Evolutionary conservation across 169 alveolate species (phyloP).

Genomic region (Plasmodium chabaudi): DNA sequence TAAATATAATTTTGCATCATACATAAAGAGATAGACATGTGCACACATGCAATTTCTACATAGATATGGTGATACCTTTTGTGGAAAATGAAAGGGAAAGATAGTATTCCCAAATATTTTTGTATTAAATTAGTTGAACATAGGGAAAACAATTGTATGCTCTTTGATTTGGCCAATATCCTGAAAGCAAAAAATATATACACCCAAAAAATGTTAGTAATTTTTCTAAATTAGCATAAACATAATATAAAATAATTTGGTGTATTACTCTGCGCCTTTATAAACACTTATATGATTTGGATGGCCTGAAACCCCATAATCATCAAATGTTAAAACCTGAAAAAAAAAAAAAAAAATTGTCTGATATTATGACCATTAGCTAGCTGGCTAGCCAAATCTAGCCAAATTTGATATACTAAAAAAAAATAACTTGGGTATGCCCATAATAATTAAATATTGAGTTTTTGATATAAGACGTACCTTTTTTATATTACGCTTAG

Average conservation of each 20-base stretch:
- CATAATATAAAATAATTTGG: too few species aligned
- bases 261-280: constrained; percentile 62
- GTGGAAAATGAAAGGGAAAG: constrained; percentile 37
- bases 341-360: not conserved
- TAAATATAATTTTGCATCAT: not conserved
- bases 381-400: too few species aligned
- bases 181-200: constrained; percentile 1
- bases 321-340: constrained; percentile 83
- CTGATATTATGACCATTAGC: too few species aligned
- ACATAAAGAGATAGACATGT: not conserved
- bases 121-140: constrained; percentile 29
- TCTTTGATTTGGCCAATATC: constrained; percentile 26
- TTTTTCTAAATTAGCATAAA: too few species aligned
- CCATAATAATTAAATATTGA: not conserved
- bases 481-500: constrained; percentile 13
- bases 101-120: constrained; percentile 39
- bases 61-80: constrained; percentile 11
- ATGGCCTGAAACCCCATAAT: constrained; percentile 82
- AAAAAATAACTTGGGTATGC: too few species aligned
- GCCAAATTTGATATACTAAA: too few species aligned
- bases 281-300: constrained; percentile 82
- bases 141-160: constrained; percentile 21
- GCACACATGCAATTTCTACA: not conserved
- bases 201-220: not conserved
- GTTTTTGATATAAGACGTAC: not conserved